Evolutionary conservation across 176 grass and related monocot genomes (phyloP).

Genomic region (Oryza glaberrima): DNA sequence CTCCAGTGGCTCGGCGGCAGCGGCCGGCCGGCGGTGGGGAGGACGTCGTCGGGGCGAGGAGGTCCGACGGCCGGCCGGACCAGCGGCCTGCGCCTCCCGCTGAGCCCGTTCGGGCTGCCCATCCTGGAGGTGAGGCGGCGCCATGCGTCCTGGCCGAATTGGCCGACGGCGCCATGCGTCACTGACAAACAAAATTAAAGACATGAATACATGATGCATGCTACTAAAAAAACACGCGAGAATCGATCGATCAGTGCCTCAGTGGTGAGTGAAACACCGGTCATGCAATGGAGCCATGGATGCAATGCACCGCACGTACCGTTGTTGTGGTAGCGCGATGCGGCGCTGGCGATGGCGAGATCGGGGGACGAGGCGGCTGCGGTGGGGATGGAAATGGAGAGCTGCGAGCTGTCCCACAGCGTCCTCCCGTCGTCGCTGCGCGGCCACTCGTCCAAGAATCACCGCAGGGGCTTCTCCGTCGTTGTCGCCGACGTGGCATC

Average conservation of each 20-base stretch:
- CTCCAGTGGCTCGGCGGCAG: too few relatives aligned
- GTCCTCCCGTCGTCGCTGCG: constrained; percentile 37
- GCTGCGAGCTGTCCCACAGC: constrained; percentile 58
- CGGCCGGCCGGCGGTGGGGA: too few relatives aligned
- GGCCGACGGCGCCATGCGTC: too few relatives aligned
- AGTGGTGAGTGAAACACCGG: background rate
- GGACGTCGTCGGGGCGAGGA: too few relatives aligned
- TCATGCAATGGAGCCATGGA: background rate
- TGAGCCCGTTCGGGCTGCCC: too few relatives aligned
- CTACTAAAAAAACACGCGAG: background rate
- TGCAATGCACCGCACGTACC: background rate
- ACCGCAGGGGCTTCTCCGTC: constrained; percentile 66
- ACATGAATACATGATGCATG: too few relatives aligned
- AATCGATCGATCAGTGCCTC: background rate
- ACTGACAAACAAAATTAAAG: background rate
- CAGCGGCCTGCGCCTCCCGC: too few relatives aligned
- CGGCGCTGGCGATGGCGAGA: background rate
- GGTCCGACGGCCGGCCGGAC: too few relatives aligned
- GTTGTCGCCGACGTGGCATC: background rate
- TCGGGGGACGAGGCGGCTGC: background rate
- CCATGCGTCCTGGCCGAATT: too few relatives aligned
- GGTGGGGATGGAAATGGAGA: constrained; percentile 63
- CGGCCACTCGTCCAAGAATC: constrained; percentile 83
- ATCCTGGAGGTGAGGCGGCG: too few relatives aligned
- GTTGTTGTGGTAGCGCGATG: constrained; percentile 23